phyloP scores from a whole-genome alignment of 2,329 filamentous ascomycete species.

The Penicillium digitatum region DNA sequence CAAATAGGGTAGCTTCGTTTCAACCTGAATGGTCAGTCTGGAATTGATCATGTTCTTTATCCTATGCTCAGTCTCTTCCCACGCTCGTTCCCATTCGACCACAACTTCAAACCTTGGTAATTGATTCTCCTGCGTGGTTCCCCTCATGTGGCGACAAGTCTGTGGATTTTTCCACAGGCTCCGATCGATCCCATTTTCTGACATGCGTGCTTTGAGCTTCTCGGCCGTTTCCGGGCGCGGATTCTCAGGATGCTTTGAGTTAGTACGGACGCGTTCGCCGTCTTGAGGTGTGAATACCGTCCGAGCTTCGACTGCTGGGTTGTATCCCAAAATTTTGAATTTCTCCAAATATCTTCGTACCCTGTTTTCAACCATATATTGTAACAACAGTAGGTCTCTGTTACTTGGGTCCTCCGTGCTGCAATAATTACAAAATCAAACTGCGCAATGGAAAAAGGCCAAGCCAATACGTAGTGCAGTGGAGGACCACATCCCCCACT shows the following conservation, averaged over 20 bases:
- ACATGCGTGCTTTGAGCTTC: constrained; percentile 18
- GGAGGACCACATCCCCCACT: no score
- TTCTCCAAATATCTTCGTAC: constrained; percentile 58
- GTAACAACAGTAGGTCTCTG: no score
- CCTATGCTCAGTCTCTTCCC: background rate
- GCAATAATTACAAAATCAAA: no score
- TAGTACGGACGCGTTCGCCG: constrained; percentile 63
- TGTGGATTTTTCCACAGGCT: background rate
- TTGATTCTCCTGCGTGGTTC: background rate
- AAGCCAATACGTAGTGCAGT: no score
- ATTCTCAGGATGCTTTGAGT: constrained; percentile 65
- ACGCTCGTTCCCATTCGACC: no score
- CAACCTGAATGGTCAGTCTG: background rate
- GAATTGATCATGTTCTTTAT: background rate
- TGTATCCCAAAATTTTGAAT: constrained; percentile 79
- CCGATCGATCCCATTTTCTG: background rate
- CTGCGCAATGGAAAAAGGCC: no score
- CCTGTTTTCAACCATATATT: no score
- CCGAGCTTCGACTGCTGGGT: constrained; percentile 83
- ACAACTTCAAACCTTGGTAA: background rate
- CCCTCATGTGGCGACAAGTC: background rate
- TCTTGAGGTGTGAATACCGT: constrained; percentile 77
- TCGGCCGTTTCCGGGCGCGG: constrained; percentile 50
- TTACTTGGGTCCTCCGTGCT: no score
- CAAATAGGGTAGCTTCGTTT: background rate